phyloP scores from a whole-genome alignment of 2,329 filamentous ascomycete species.

The Emergomyces orientalis region DNA sequence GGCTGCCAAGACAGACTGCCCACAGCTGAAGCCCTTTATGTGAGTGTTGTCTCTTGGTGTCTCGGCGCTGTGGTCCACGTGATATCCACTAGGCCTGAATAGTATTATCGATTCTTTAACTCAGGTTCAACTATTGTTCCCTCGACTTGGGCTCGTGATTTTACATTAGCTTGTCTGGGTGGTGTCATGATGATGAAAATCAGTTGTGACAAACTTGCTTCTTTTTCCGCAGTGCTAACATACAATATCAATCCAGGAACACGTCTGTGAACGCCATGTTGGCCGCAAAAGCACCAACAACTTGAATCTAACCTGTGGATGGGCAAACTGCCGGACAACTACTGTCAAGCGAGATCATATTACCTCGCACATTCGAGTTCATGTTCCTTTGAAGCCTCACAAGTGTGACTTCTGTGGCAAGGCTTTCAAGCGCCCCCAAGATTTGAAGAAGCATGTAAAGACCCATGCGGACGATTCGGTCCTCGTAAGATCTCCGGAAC shows the following conservation, averaged over 20 bases:
- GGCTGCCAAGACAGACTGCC: constrained; percentile 52
- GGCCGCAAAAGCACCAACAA: constrained; percentile 99
- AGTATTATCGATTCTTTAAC: background rate
- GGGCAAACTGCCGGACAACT: constrained; percentile 90
- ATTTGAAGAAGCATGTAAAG: constrained; percentile 99
- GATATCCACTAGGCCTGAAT: background rate
- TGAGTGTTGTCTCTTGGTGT: constrained; percentile 29
- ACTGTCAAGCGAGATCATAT: constrained; percentile 99
- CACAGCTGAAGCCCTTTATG: constrained; percentile 53
- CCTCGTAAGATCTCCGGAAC: constrained; percentile 54
- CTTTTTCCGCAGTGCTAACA: background rate
- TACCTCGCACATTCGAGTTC: constrained; percentile 95
- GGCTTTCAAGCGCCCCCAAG: constrained; percentile 97
- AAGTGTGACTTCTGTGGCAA: constrained; percentile 99
- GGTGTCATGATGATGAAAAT: background rate
- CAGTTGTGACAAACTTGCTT: background rate
- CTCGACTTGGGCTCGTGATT: background rate
- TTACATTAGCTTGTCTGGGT: background rate
- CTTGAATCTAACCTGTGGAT: constrained; percentile 91
- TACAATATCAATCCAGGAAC: constrained; percentile 56
- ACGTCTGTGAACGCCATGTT: constrained; percentile 96
- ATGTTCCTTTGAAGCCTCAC: constrained; percentile 97
- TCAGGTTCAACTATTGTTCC: background rate
- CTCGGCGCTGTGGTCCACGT: constrained; percentile 9
- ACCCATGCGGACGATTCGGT: constrained; percentile 95